Base-by-base conservation (phyloP, 768 basidiomycete genomes). In the Phlebiopsis flavidoalba region DNA sequence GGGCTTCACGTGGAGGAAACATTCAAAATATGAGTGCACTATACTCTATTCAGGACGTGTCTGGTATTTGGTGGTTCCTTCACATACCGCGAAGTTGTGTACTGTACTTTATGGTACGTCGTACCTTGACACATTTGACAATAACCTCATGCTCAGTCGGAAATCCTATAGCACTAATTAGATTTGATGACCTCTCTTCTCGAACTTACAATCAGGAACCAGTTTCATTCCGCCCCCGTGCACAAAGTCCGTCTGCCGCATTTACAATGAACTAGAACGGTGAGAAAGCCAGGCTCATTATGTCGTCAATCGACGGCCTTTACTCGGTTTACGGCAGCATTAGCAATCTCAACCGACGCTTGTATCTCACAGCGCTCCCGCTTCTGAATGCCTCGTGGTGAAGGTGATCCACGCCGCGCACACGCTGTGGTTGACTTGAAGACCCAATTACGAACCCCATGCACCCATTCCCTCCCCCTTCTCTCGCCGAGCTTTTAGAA, bases 1-100 rank as follows among this genome's bases (percentile, higher is more conserved):
- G 91, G 93, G 19, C 74, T 95, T 63, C 93, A 95, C 66, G 89
- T 89, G 64, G 83, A 86, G 67, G 82, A 86, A 59, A 86, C 88
- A 17, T 83, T 80, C 76, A 76, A 75, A 61, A 79, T 84, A 69
- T 81, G 65, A 71, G 52, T 47, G 51, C 46, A 11, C 48, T 17
- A 4, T 12, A n/a, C 19, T 37, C 2, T 37, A 6, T 37, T 24
- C 33, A 31, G 40, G 54, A 55, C 36, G 22, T 14, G 54, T 45
- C 26, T 31, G 26, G 26, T 31, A 6, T 31, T 31, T 31, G 8
- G 54, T 17, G 36, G 19, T 35, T 21, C 10, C 43, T 45, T 22
- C 10, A 45, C 19, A 12, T 45, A 1, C 24, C 26, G 53, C 48
- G 54, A 55, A 8, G 14, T 43, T n/a, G 17, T 55, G 54, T 55